These are phyloP conservation scores for Penicillium expansum DNA, from an alignment of 2,329 filamentous ascomycete species.

Conservation along the genomic window DNA sequence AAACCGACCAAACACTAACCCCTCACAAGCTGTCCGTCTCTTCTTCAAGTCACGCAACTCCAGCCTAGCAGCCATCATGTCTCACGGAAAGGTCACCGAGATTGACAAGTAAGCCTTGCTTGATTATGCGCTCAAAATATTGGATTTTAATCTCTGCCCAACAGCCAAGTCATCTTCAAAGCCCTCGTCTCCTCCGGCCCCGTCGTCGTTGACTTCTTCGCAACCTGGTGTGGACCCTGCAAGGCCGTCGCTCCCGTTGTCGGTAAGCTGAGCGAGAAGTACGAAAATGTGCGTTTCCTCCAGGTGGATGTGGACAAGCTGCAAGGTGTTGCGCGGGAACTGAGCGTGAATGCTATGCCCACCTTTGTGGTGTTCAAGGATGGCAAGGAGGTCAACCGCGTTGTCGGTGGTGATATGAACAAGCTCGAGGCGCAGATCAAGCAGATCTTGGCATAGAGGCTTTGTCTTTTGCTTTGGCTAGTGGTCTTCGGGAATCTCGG, in stretches of 20 bases:
- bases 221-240: constrained; percentile 58
- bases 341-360: constrained; percentile 50
- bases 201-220: constrained; percentile 54
- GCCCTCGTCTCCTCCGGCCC: constrained; percentile 52
- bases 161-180: constrained; percentile 60
- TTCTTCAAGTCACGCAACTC: constrained; percentile 12
- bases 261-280: constrained; percentile 51
- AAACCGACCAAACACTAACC: not conserved
- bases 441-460: not conserved
- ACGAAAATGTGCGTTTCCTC: constrained; percentile 51
- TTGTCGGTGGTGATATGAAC: constrained; percentile 10
- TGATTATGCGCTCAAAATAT: too few species aligned
- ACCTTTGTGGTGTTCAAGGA: constrained; percentile 44
- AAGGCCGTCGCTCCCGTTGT: constrained; percentile 54
- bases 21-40: constrained; percentile 17
- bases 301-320: constrained; percentile 57
- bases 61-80: constrained; percentile 23
- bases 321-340: constrained; percentile 49
- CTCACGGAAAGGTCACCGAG: constrained; percentile 38
- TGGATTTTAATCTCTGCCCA: constrained; percentile 27
- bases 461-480: not conserved
- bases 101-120: constrained; percentile 34
- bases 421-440: constrained; percentile 6
- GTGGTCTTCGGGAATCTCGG: not conserved
- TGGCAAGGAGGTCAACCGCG: constrained; percentile 29